Evolutionary conservation across 352 stramenopile species (phyloP).

Genomic region (Phytophthora syringae): DNA sequence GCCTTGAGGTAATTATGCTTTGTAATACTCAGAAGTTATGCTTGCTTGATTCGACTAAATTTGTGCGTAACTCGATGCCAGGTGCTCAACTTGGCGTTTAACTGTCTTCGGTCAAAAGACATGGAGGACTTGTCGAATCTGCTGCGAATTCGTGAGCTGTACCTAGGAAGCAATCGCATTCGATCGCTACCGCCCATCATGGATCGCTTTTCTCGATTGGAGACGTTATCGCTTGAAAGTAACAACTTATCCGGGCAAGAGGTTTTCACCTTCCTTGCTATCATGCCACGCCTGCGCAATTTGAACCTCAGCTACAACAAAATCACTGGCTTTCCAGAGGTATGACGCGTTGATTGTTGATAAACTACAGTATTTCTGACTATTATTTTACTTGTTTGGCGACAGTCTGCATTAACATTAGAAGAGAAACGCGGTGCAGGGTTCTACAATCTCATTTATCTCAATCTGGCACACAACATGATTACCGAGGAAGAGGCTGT

Average conservation of each 20-base stretch:
- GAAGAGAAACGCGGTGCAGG: slow-evolving; percentile 66
- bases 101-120: slow-evolving; percentile 68
- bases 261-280: slow-evolving; percentile 74
- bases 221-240: slow-evolving; percentile 80
- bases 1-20: slow-evolving; percentile 50
- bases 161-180: slow-evolving; percentile 78
- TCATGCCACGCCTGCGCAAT: slow-evolving; percentile 69
- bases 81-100: slow-evolving; percentile 84
- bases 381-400: slow-evolving; percentile 1
- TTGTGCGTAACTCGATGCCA: slow-evolving; percentile 10
- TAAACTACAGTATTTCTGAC: neutral
- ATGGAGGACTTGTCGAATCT: slow-evolving; percentile 75
- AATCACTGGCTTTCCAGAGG: slow-evolving; percentile 73
- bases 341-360: slow-evolving; percentile 12
- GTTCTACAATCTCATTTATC: slow-evolving; percentile 72
- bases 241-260: slow-evolving; percentile 74
- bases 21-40: neutral
- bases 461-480: slow-evolving; percentile 80
- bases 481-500: slow-evolving; percentile 61
- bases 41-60: neutral
- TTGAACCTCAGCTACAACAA: slow-evolving; percentile 87
- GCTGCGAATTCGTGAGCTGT: slow-evolving; percentile 80
- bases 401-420: slow-evolving; percentile 54
- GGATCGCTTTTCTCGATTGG: slow-evolving; percentile 75
- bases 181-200: slow-evolving; percentile 74